Conservation (phyloP, 1,284 basidiomycete species). For the Tilletia walkeri region DNA sequence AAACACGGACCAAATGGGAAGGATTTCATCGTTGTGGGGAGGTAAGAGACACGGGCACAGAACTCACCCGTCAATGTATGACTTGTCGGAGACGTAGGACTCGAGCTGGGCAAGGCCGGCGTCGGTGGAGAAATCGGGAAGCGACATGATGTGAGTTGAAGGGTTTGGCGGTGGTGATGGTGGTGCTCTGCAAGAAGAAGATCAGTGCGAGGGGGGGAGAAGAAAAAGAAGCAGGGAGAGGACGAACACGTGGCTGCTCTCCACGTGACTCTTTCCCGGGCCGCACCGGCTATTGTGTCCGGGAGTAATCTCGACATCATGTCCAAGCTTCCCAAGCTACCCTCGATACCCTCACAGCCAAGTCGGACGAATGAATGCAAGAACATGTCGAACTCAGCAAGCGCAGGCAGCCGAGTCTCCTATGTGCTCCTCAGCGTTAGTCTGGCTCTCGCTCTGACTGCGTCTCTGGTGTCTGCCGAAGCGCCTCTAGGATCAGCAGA, state of each 20-base stretch:
- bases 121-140: constrained; percentile 52
- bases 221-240: too few relatives aligned
- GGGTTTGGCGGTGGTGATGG: not conserved
- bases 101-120: constrained; percentile 47
- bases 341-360: too few relatives aligned
- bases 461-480: not conserved
- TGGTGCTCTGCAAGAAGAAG: not conserved
- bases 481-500: not conserved
- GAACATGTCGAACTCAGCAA: too few relatives aligned
- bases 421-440: too few relatives aligned
- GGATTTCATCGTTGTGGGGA: constrained; percentile 41
- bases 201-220: not conserved
- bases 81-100: constrained; percentile 46
- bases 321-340: too few relatives aligned
- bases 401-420: too few relatives aligned
- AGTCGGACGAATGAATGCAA: too few relatives aligned
- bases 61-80: constrained; percentile 55
- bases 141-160: constrained; percentile 38
- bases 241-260: too few relatives aligned
- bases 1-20: constrained; percentile 56
- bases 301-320: too few relatives aligned
- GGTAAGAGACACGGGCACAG: constrained; percentile 1
- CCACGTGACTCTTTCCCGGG: too few relatives aligned
- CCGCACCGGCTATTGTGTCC: too few relatives aligned
- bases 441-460: not conserved